phyloP scores from a whole-genome alignment of 2,329 filamentous ascomycete genomes.

The Colletotrichum sidae region DNA sequence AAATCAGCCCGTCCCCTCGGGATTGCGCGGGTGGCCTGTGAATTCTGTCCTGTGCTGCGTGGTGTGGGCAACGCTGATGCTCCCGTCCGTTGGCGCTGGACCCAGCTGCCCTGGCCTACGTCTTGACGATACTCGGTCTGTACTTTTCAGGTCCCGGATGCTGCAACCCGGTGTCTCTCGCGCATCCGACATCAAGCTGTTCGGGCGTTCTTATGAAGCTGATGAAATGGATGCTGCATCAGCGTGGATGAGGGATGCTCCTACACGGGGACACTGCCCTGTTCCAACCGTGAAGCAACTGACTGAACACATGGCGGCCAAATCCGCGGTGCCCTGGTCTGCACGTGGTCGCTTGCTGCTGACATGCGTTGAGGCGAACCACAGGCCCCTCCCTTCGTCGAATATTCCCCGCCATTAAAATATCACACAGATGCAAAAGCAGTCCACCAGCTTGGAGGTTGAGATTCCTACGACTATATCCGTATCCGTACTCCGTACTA shows the following conservation, averaged over 20 bases:
- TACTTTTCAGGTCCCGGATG: neutral
- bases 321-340: slow-evolving; percentile 13
- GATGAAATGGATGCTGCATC: too few species aligned
- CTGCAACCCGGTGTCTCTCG: slow-evolving; percentile 9
- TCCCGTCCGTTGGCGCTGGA: slow-evolving; percentile 13
- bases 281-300: too few species aligned
- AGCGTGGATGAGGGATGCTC: too few species aligned
- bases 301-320: neutral
- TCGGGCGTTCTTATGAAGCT: too few species aligned
- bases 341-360: slow-evolving; percentile 12
- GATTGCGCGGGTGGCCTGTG: slow-evolving; percentile 18
- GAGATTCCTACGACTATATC: too few species aligned
- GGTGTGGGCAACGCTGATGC: slow-evolving; percentile 17
- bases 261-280: too few species aligned
- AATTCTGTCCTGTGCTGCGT: slow-evolving; percentile 12
- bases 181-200: neutral
- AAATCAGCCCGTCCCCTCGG: slow-evolving; percentile 3
- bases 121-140: slow-evolving; percentile 5
- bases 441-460: slow-evolving; percentile 24
- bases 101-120: slow-evolving; percentile 6
- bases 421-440: slow-evolving; percentile 5
- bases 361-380: neutral
- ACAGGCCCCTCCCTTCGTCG: neutral
- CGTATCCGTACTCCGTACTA: too few species aligned
- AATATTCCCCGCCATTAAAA: too few species aligned